Base-by-base conservation (phyloP, 495 filamentous ascomycete genomes). In the Daldinia bambusicola region DNA sequence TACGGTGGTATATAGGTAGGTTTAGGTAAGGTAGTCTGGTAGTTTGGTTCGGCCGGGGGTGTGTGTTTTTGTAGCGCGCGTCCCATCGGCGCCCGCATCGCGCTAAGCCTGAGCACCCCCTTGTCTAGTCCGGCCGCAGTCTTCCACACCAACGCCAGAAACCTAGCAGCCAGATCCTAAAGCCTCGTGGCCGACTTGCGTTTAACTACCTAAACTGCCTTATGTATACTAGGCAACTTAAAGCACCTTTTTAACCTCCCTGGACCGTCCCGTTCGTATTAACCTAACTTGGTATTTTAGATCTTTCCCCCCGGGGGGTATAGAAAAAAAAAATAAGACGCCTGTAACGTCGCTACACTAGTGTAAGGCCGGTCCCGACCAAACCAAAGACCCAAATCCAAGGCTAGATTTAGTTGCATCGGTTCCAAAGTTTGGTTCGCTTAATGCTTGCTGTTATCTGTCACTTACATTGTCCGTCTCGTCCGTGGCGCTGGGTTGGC, bases 91-190 rank as follows among this genome's bases (percentile, higher is more conserved):
- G 62, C 61, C 30, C 50, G 50, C 50, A 53, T 53, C 22, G 50
- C 50, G 53, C 62, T 67, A 50, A 59, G 26, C 26, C 26, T 1
- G 26, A 26, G 3, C 26, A 26, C 64, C 69, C 74, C 75, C 75
- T 77, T 77, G 75, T 77, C 75, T 77, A 77, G 75, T 75, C 61
- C 67, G 61, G 41, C 66, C 67, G 63, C 18, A 36, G 72, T 77
- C 75, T 77, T 56, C 75, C 75, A 77, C 75, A 75, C 75, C 67
- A 71, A 31, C 45, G 13, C 38, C 48, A 40, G 22, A 55, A 45
- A 3, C 14, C 41, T 16, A 26, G 26, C 26, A 26, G 26, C 26
- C 26, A 26, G 34, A 36, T 36, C 34, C 34, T 10, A 36, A 36
- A 36, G 26, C 34, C 34, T 36, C 34, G 34, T 36, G 34, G 34